phyloP scores from a whole-genome alignment of 345 rosid species.

The Eucalyptus viminalis region DNA sequence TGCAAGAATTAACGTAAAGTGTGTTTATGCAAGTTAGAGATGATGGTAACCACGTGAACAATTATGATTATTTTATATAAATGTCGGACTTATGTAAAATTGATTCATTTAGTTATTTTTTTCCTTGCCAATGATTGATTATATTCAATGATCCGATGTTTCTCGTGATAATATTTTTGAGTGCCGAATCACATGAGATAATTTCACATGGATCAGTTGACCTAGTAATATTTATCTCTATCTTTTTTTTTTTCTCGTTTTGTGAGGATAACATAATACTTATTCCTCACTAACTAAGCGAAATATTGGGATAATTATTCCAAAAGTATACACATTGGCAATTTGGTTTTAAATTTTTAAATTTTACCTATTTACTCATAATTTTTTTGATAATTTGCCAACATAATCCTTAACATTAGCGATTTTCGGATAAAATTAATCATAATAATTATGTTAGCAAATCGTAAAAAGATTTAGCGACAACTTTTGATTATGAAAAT shows the following conservation, averaged over 20 bases:
- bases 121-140: neutral
- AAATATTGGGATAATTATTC: neutral
- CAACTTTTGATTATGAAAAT: too few relatives aligned
- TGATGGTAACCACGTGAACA: neutral
- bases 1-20: neutral
- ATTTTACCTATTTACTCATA: rapidly evolving
- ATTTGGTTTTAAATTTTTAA: rapidly evolving
- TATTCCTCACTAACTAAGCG: neutral
- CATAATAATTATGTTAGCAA: too few relatives aligned
- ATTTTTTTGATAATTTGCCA: too few relatives aligned
- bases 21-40: neutral
- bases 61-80: neutral
- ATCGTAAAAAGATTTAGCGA: neutral
- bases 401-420: too few relatives aligned
- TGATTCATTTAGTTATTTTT: neutral
- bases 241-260: rapidly evolving
- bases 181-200: neutral
- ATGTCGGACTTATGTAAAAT: neutral
- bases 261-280: neutral
- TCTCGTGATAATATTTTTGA: neutral
- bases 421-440: rapidly evolving
- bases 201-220: neutral
- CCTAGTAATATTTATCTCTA: neutral
- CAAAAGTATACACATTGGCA: rapidly evolving
- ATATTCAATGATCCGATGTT: neutral